Evolutionary conservation across 257 asterid species (phyloP), one percentile per base, ranked within the genome.

Genomic region (Ballota nigra): DNA sequence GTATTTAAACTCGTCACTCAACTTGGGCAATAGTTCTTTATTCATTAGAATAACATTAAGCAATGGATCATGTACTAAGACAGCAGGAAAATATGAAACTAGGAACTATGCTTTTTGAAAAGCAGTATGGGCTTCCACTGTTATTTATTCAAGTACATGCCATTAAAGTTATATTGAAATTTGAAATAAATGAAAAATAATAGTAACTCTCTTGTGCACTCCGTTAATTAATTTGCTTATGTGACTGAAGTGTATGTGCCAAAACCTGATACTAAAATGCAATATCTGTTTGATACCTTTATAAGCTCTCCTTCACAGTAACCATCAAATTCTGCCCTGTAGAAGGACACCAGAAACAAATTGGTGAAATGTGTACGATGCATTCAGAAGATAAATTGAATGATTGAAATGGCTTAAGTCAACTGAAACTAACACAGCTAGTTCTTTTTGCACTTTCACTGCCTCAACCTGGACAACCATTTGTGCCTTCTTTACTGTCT

Each of bases 401-500:
- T 49, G 13, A 66, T 51, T 43, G 52, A 40, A 55, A 52, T 67
- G 38, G 45, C 40, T 58, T 28, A 28, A 15, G 41, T 19, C 24
- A 58, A 71, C 57, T 57, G 22, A 62, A 70, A 74, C 86, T 74
- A 80, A 86, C 92, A 12, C 82, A 12, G 92, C 87, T 9, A 86
- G 96, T 79, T 88, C 90, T 77, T 88, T 86, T 75, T 83, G 92
- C 72, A 88, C 89, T 61, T 72, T 79, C 47, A 86, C 96, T 68
- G 92, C 96, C 81, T 88, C 96, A 36, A 88, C 96, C 81, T 86
- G 90, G 72, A 85, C 96, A 28, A 88, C 96, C 86, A 81, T 88
- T 66, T 86, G 96, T 40, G 92, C 96, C 78, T 86, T 85, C 88
- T 89, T 86, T 78, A 86, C 91, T 0, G 91, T 86, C 73, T 86